These are phyloP conservation scores for carrot (Daucus carota) DNA, from an alignment of 129 eudicot genomes.

Conservation along the genomic window DNA sequence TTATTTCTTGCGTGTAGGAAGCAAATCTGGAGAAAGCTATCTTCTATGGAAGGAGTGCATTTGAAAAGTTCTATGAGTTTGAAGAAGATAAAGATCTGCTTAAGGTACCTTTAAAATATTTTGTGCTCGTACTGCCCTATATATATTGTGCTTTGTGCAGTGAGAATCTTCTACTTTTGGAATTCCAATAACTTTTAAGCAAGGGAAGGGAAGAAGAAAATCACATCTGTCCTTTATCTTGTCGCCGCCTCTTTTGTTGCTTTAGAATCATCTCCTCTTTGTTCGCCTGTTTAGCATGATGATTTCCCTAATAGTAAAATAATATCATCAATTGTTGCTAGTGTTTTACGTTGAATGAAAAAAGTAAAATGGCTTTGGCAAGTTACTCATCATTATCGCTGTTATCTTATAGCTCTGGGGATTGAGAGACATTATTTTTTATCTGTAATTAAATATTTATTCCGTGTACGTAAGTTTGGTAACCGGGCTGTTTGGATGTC, in stretches of 20 bases:
- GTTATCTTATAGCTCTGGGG: not conserved
- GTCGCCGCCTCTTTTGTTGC: not conserved
- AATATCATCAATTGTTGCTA: not conserved
- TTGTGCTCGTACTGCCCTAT: not conserved
- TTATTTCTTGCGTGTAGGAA: constrained; percentile 31
- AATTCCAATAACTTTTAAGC: not conserved
- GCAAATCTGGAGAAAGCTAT: constrained; percentile 73
- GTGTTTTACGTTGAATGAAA: not conserved
- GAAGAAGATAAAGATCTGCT: constrained; percentile 50
- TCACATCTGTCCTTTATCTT: not conserved
- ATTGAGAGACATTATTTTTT: not conserved
- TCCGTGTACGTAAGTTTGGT: not conserved
- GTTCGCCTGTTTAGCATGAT: not conserved
- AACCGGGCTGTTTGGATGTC: not conserved
- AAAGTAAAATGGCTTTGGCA: not conserved
- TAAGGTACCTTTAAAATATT: constrained; percentile 34
- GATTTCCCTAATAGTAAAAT: not conserved
- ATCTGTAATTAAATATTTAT: not conserved
- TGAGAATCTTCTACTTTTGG: not conserved
- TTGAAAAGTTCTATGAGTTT: constrained; percentile 44
- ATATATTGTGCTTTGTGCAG: not conserved
- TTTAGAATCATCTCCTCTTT: not conserved
- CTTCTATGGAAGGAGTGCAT: constrained; percentile 48
- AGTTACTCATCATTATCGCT: not conserved
- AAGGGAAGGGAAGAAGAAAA: not conserved